Conservation (phyloP, 2,329 filamentous ascomycete species). For the Grosmannia serpens region DNA sequence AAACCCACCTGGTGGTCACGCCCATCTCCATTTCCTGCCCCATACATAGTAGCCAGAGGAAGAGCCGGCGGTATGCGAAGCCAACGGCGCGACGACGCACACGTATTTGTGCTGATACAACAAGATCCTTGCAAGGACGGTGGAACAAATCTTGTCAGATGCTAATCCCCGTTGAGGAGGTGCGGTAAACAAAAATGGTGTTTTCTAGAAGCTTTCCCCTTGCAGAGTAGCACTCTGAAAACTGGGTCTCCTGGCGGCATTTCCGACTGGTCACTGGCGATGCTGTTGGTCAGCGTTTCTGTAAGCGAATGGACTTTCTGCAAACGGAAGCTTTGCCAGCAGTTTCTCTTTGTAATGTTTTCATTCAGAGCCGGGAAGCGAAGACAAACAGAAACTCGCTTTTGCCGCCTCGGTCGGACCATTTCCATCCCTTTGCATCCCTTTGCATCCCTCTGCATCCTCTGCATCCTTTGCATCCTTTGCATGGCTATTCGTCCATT, state of each 20-base stretch:
- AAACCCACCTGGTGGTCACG: neutral
- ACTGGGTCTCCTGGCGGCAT: neutral
- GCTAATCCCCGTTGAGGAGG: neutral
- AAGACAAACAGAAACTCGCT: neutral
- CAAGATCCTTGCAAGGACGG: neutral
- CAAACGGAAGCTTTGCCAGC: neutral
- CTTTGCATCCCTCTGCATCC: too few relatives aligned
- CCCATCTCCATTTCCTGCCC: neutral
- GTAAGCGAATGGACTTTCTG: neutral
- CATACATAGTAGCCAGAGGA: neutral
- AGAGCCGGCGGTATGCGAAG: neutral
- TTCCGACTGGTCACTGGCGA: neutral
- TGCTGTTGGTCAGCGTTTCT: neutral
- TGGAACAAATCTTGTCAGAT: neutral
- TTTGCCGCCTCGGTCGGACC: neutral
- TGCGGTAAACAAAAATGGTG: neutral
- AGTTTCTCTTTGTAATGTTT: neutral
- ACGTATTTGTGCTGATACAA: neutral
- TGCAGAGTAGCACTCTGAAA: neutral
- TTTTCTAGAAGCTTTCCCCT: slow-evolving; percentile 2
- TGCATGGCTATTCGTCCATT: too few relatives aligned
- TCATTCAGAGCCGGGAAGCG: neutral
- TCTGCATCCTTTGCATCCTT: neutral
- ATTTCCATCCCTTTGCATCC: neutral
- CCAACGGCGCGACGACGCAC: neutral